Evolutionary conservation across 2,329 filamentous ascomycete species (phyloP).

Genomic region (Fusarium ambrosium): DNA sequence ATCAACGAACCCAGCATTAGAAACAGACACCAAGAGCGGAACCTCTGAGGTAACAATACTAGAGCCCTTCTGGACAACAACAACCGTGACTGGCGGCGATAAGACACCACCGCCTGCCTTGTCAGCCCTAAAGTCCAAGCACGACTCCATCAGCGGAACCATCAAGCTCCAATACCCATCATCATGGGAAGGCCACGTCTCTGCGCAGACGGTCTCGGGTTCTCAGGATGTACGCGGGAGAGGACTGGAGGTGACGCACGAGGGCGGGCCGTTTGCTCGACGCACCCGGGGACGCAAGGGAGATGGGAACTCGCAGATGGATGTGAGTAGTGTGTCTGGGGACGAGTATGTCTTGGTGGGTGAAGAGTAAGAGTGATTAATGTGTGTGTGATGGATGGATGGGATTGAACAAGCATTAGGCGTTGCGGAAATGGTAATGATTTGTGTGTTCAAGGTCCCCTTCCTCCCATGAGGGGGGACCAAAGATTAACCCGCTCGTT

Average conservation of each 20-base stretch:
- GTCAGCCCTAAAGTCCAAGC: conserved; percentile 55
- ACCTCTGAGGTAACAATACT: conserved; percentile 54
- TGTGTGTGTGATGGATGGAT: not conserved
- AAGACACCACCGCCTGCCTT: conserved; percentile 38
- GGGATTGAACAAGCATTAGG: not conserved
- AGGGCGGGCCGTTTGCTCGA: conserved; percentile 50
- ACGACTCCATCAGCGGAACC: conserved; percentile 61
- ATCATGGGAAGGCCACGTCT: conserved; percentile 63
- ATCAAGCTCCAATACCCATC: conserved; percentile 61
- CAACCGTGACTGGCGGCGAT: conserved; percentile 12
- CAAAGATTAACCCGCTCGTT: conserved; percentile 25
- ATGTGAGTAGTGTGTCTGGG: conserved; percentile 51
- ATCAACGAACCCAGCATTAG: conserved; percentile 49
- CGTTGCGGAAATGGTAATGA: conserved; percentile 2
- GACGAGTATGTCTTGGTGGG: conserved; percentile 47
- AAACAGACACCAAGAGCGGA: conserved; percentile 62
- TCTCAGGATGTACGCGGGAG: conserved; percentile 56
- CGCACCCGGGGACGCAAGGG: conserved; percentile 59
- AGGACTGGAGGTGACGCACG: conserved; percentile 56
- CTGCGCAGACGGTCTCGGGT: conserved; percentile 57
- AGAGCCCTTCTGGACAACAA: conserved; percentile 58
- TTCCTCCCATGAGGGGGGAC: not conserved
- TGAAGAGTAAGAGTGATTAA: conserved; percentile 2
- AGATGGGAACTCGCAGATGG: conserved; percentile 50
- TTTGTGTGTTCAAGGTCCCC: not conserved